Conservation (phyloP, 1,284 basidiomycete genomes). For the Cutaneotrichosporon cutaneum region DNA sequence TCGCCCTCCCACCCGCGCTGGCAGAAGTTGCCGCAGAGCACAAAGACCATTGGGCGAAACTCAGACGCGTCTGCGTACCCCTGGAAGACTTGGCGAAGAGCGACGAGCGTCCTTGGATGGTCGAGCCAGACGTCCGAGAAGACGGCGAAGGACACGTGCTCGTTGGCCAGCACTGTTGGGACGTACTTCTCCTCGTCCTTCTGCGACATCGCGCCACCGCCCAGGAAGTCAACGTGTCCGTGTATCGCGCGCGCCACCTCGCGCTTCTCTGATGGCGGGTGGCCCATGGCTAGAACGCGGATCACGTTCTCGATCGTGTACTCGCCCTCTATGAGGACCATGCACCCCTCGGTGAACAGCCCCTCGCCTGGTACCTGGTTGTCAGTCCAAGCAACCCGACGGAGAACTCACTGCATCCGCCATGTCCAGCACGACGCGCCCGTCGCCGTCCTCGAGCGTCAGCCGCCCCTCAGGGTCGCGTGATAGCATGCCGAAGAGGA, state of each 20-base stretch:
- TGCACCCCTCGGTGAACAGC: constrained; percentile 92
- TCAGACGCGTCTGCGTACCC: constrained; percentile 81
- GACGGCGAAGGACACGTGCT: constrained; percentile 84
- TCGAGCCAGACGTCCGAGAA: constrained; percentile 82
- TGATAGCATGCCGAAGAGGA: constrained; percentile 89
- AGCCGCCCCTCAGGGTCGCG: constrained; percentile 86
- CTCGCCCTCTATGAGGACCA: constrained; percentile 92
- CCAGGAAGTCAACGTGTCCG: constrained; percentile 92
- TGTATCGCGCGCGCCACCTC: constrained; percentile 79
- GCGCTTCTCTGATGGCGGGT: constrained; percentile 90
- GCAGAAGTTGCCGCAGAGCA: constrained; percentile 94
- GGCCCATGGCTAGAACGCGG: constrained; percentile 88
- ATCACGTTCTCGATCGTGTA: constrained; percentile 90
- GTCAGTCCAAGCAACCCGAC: constrained; percentile 9
- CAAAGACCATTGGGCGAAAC: constrained; percentile 79
- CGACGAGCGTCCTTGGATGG: constrained; percentile 74
- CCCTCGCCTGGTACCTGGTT: constrained; percentile 88
- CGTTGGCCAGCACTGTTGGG: constrained; percentile 48
- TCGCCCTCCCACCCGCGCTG: constrained; percentile 76
- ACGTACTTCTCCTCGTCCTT: constrained; percentile 69
- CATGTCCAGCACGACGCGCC: constrained; percentile 84
- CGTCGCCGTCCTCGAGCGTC: constrained; percentile 92
- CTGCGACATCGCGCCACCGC: constrained; percentile 82
- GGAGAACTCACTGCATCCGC: constrained; percentile 68
- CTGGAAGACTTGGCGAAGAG: constrained; percentile 80